A percentile compares a stretch with the other conserved stretches of the same genome.
Conservation (phyloP, 176 grass and related monocot species). For the Triticum turgidum region DNA sequence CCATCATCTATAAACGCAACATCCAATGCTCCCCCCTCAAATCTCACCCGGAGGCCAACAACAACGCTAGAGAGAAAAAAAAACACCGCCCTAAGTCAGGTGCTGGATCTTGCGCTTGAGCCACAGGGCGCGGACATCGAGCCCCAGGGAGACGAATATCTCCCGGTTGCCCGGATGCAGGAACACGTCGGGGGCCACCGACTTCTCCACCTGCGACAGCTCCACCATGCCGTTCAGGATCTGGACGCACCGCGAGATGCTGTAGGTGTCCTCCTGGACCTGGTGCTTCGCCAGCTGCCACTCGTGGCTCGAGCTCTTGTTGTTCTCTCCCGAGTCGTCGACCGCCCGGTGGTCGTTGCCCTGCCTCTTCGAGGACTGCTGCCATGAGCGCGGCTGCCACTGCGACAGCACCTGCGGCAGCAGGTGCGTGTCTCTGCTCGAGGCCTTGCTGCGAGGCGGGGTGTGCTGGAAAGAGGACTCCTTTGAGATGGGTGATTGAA, state of each 20-base stretch:
- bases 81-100: slow-evolving; percentile 27
- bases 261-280: slow-evolving; percentile 49
- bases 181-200: slow-evolving; percentile 73
- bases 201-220: slow-evolving; percentile 73
- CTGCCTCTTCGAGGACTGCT: slow-evolving; percentile 47
- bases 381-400: slow-evolving; percentile 46
- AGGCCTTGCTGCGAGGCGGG: slow-evolving; percentile 44
- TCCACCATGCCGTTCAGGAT: slow-evolving; percentile 66
- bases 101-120: slow-evolving; percentile 72
- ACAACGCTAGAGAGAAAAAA: background rate
- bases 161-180: slow-evolving; percentile 55
- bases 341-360: slow-evolving; percentile 27
- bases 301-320: slow-evolving; percentile 35
- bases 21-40: slow-evolving; percentile 9
- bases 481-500: slow-evolving; percentile 65
- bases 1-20: slow-evolving; percentile 5
- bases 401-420: slow-evolving; percentile 41
- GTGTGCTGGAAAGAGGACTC: slow-evolving; percentile 71
- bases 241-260: slow-evolving; percentile 59
- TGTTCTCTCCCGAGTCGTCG: slow-evolving; percentile 41
- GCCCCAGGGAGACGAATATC: slow-evolving; percentile 59
- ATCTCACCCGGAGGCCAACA: background rate
- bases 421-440: slow-evolving; percentile 42
- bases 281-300: slow-evolving; percentile 38
- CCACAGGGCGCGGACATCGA: slow-evolving; percentile 68